phyloP scores from a whole-genome alignment of 352 stramenopile species.

The Phytophthora boehmeriae region DNA sequence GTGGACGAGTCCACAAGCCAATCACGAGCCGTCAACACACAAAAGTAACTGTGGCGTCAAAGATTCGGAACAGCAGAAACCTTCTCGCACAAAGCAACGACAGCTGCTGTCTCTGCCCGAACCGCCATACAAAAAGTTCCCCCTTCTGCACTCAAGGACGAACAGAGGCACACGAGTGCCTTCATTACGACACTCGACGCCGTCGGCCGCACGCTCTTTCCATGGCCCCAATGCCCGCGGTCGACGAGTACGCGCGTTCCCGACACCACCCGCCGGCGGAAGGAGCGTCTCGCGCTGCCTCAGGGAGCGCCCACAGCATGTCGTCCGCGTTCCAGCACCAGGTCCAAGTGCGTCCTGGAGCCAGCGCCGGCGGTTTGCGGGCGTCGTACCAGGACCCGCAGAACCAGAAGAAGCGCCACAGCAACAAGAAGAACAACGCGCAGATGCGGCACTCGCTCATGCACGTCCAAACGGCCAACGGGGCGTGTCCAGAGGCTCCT shows the following conservation, averaged over 20 bases:
- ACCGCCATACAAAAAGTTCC: not conserved
- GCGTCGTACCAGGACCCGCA: constrained; percentile 47
- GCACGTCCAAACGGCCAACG: constrained; percentile 42
- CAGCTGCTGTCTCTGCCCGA: not conserved
- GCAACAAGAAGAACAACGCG: constrained; percentile 36
- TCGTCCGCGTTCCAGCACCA: constrained; percentile 41
- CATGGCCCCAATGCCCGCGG: constrained; percentile 38
- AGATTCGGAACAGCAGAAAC: no score
- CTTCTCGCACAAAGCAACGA: not conserved
- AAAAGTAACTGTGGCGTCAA: no score
- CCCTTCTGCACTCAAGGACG: not conserved
- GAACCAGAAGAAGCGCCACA: constrained; percentile 36
- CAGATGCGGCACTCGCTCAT: constrained; percentile 57
- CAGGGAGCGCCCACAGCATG: constrained; percentile 21
- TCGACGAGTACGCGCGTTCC: constrained; percentile 41
- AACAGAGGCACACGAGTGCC: not conserved
- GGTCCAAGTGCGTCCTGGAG: constrained; percentile 20
- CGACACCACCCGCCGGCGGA: constrained; percentile 35
- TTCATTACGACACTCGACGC: constrained; percentile 2
- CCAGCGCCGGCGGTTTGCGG: constrained; percentile 17
- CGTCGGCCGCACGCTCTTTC: not conserved
- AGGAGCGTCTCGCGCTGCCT: constrained; percentile 18
- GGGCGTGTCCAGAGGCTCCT: constrained; percentile 28
- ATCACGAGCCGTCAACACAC: no score
- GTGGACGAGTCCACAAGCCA: no score